A percentile compares a stretch with the other conserved stretches of the same genome.
Conservation (phyloP, 2,329 filamentous ascomycete species). For the Xylariaceae sp. region DNA sequence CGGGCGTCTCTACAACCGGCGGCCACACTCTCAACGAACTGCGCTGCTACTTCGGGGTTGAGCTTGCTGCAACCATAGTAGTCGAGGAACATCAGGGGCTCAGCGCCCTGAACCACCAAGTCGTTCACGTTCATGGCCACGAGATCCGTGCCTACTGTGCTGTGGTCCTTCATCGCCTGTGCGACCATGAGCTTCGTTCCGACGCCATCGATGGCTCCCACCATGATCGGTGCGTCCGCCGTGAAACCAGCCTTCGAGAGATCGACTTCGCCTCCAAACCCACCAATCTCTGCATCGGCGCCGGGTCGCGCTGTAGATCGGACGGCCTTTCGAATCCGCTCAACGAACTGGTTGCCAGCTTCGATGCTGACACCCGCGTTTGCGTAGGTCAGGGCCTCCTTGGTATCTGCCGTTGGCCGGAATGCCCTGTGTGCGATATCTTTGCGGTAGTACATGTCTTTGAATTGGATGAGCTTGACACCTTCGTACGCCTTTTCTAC, state of each 20-base stretch:
- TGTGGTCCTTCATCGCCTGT: conserved; percentile 82
- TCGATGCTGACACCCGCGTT: conserved; percentile 92
- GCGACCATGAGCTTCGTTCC: conserved; percentile 97
- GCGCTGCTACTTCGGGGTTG: conserved; percentile 69
- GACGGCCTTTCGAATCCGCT: conserved; percentile 88
- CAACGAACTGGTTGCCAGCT: conserved; percentile 86
- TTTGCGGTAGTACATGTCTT: conserved; percentile 86
- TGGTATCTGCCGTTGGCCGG: conserved; percentile 38
- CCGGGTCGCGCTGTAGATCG: conserved; percentile 78
- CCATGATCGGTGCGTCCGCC: conserved; percentile 68
- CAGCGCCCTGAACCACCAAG: conserved; percentile 89
- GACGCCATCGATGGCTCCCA: conserved; percentile 94
- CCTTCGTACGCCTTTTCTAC: conserved; percentile 85
- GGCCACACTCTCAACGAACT: conserved; percentile 90
- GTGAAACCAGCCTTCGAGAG: conserved; percentile 69
- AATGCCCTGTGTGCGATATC: conserved; percentile 84
- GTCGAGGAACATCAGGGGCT: conserved; percentile 94
- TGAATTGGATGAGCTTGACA: conserved; percentile 74
- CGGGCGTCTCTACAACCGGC: conserved; percentile 79
- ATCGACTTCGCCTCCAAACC: conserved; percentile 87
- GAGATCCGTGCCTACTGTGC: conserved; percentile 92
- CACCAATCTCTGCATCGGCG: conserved; percentile 89
- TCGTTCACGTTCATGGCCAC: conserved; percentile 99
- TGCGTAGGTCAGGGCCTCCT: conserved; percentile 76
- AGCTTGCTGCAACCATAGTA: conserved; percentile 94